Evolutionary conservation across 768 basidiomycete genomes (phyloP).

Genomic region (Phlebiopsis flavidoalba): DNA sequence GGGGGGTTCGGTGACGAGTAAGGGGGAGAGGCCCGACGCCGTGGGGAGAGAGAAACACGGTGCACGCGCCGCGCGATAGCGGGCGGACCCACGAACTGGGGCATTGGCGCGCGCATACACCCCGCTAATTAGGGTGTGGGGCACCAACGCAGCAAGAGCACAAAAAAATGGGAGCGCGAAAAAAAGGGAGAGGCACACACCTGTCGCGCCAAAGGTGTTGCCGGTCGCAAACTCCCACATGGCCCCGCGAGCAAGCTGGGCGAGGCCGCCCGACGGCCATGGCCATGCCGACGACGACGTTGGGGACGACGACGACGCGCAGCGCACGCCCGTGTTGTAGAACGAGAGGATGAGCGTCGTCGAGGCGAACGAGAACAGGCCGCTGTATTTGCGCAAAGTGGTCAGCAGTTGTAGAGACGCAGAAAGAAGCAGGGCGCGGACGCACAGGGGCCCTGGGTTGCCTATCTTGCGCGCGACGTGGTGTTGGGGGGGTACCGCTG

Average conservation of each 20-base stretch:
- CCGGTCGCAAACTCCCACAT: conserved; percentile 66
- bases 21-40: too few relatives aligned
- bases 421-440: conserved; percentile 8
- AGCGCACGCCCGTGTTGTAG: conserved; percentile 61
- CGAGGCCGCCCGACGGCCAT: conserved; percentile 79
- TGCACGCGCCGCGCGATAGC: not conserved
- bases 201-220: conserved; percentile 68
- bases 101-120: not conserved
- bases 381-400: conserved; percentile 36
- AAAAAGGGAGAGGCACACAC: conserved; percentile 33
- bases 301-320: conserved; percentile 50
- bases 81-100: not conserved
- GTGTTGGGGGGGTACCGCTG: conserved; percentile 7
- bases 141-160: not conserved
- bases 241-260: conserved; percentile 78
- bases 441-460: conserved; percentile 59
- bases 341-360: conserved; percentile 78
- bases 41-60: not conserved
- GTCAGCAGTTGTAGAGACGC: conserved; percentile 6
- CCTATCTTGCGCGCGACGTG: conserved; percentile 30
- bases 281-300: conserved; percentile 84
- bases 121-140: not conserved
- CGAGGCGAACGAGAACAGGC: conserved; percentile 79
- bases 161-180: not conserved
- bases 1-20: not conserved